Evolutionary conservation across 2,329 filamentous ascomycete genomes (phyloP).

Genomic region (Diaporthe eres): DNA sequence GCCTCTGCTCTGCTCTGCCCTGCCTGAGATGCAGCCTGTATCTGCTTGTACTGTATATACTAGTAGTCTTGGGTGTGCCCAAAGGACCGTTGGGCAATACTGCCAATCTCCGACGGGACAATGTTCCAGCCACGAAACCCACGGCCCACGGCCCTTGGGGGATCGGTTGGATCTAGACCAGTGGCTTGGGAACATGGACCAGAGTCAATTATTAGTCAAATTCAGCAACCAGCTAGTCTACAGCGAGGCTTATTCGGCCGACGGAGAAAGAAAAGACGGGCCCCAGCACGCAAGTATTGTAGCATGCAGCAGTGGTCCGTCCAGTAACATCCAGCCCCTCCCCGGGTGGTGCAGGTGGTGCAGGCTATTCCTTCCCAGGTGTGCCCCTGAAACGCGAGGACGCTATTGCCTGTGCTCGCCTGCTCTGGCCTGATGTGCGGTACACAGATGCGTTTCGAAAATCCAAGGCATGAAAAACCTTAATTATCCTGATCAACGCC

Average conservation of each 20-base stretch:
- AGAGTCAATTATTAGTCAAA: neutral
- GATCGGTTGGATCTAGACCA: constrained; percentile 24
- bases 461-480: constrained; percentile 36
- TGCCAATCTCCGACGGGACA: constrained; percentile 20
- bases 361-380: constrained; percentile 21
- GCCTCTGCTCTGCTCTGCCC: neutral
- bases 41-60: neutral
- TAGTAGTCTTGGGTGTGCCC: neutral
- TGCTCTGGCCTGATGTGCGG: constrained; percentile 29
- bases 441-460: constrained; percentile 35
- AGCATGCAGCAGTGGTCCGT: neutral
- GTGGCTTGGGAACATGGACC: neutral
- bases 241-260: constrained; percentile 16
- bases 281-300: neutral
- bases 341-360: no score
- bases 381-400: constrained; percentile 15
- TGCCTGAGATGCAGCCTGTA: neutral
- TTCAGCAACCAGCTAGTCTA: neutral
- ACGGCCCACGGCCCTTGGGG: neutral
- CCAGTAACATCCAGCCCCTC: neutral
- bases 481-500: constrained; percentile 34
- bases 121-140: neutral
- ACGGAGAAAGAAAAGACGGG: constrained; percentile 4
- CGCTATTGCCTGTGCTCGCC: constrained; percentile 14
- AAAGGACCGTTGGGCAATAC: neutral